Conservation (phyloP, 2,329 filamentous ascomycete species). For the Herpotrichia juniperi region DNA sequence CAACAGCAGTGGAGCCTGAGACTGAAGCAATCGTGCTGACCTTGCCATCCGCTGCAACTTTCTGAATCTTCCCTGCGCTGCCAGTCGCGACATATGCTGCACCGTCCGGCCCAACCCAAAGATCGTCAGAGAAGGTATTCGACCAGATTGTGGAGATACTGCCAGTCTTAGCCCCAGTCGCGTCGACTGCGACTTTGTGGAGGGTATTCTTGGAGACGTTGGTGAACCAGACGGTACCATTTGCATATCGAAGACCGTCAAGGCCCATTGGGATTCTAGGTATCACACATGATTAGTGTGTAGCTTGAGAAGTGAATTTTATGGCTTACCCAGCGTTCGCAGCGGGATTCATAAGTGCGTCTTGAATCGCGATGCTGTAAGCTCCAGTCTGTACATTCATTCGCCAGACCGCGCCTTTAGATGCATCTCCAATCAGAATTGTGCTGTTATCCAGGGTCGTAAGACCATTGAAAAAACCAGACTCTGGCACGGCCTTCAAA, state of each 20-base stretch:
- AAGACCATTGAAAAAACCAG: constrained; percentile 21
- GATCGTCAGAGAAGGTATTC: constrained; percentile 20
- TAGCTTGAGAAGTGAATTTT: not conserved
- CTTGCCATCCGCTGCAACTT: constrained; percentile 18
- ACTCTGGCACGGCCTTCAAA: constrained; percentile 22
- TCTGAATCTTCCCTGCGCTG: constrained; percentile 15
- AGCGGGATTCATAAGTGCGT: constrained; percentile 18
- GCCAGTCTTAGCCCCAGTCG: constrained; percentile 20
- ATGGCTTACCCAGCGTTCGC: constrained; percentile 8
- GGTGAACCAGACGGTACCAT: constrained; percentile 25
- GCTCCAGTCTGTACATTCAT: constrained; percentile 22
- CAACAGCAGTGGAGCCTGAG: constrained; percentile 15
- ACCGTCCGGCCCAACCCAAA: constrained; percentile 21
- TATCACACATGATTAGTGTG: not conserved
- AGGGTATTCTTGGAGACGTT: constrained; percentile 28
- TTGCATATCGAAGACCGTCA: constrained; percentile 23
- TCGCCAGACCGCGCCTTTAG: constrained; percentile 22
- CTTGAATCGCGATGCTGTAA: constrained; percentile 22
- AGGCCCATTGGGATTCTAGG: constrained; percentile 21
- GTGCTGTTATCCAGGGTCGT: constrained; percentile 22
- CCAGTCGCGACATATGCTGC: constrained; percentile 21
- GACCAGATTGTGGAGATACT: constrained; percentile 20
- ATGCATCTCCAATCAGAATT: constrained; percentile 23
- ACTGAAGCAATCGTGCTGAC: constrained; percentile 18
- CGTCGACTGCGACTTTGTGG: constrained; percentile 24